Evolutionary conservation across 306 rosid genomes (phyloP), one percentile per base, ranked within the genome.

Genomic region (Gynostemma pentaphyllum): DNA sequence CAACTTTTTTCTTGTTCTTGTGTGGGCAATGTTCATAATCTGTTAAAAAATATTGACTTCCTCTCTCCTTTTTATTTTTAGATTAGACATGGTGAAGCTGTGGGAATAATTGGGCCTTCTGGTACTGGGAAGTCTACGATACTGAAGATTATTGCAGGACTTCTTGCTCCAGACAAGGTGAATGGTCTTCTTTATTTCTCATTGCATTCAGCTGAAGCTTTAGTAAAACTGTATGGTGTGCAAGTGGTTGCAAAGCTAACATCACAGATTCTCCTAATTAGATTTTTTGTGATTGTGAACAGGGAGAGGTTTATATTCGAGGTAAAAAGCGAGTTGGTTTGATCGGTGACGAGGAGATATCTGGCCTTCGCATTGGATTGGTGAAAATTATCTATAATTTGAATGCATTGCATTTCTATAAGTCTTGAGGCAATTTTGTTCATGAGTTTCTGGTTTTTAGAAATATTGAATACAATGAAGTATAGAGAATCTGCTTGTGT

Each of bases 81-180:
- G 99, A 94, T 94, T 74, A 89, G 91, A 67, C 86, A 83, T 81
- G 97, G 99, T 12, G 99, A 94, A 83, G 94, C 99, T 61, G 97
- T 94, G 80, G 99, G 97, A 66, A 87, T 88, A 69, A 94, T 94
- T 66, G 99, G 99, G 68, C 99, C 99, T 57, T 94, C 99, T 70
- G 99, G 99, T 62, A 94, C 99, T 2, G 99, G 99, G 9, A 94
- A 94, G 75, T 94, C 99, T 28, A 88, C 99, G 16, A 75, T 83
- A 76, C 68, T 94, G 71, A 94, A 88, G 83, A 94, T 94, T 50
- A 78, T 88, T 29, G 97, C 99, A 14, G 99, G 99, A 64, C 94
- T 94, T 74, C 94, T 94, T 64, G 79, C 90, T 68, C 97, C 99
- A 0, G 99, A 94, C 75, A 78, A 78, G 84, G 99, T 86, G 66